phyloP scores from a whole-genome alignment of 2,329 filamentous ascomycete species.

The Penicillium sp. region DNA sequence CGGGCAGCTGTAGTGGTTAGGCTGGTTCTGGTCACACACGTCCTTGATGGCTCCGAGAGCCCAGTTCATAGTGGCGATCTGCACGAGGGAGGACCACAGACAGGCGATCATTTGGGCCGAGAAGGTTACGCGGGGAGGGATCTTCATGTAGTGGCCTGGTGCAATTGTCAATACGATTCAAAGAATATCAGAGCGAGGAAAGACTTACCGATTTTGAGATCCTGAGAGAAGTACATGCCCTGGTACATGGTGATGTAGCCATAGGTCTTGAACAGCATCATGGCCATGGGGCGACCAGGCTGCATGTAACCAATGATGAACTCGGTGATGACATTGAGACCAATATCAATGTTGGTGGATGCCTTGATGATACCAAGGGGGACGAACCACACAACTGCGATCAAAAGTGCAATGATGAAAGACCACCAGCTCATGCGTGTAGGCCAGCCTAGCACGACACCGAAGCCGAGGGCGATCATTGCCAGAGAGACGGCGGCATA shows the following conservation, averaged over 20 bases:
- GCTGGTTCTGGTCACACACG: constrained; percentile 62
- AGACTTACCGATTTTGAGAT: constrained; percentile 59
- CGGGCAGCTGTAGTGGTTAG: constrained; percentile 62
- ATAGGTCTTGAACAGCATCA: constrained; percentile 79
- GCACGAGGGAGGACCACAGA: constrained; percentile 53
- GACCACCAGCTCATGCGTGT: constrained; percentile 74
- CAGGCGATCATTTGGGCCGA: constrained; percentile 53
- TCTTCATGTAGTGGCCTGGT: constrained; percentile 63
- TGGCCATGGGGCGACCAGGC: constrained; percentile 67
- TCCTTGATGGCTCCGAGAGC: constrained; percentile 58
- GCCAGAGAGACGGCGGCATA: constrained; percentile 50
- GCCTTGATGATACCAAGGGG: constrained; percentile 66
- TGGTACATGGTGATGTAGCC: constrained; percentile 69
- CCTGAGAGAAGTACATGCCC: constrained; percentile 65
- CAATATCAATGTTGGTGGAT: constrained; percentile 66
- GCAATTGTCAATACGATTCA: neutral
- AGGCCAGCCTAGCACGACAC: constrained; percentile 54
- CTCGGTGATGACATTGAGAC: constrained; percentile 72
- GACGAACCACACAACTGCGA: constrained; percentile 65
- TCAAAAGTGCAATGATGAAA: constrained; percentile 65
- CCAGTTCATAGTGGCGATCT: constrained; percentile 50
- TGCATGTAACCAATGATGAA: constrained; percentile 74
- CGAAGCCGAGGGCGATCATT: constrained; percentile 54
- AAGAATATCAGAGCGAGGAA: neutral
- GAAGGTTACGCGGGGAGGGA: constrained; percentile 55